Base-by-base conservation (phyloP, 192 early-diverging fungal species). In the Umbelopsis sp. region DNA sequence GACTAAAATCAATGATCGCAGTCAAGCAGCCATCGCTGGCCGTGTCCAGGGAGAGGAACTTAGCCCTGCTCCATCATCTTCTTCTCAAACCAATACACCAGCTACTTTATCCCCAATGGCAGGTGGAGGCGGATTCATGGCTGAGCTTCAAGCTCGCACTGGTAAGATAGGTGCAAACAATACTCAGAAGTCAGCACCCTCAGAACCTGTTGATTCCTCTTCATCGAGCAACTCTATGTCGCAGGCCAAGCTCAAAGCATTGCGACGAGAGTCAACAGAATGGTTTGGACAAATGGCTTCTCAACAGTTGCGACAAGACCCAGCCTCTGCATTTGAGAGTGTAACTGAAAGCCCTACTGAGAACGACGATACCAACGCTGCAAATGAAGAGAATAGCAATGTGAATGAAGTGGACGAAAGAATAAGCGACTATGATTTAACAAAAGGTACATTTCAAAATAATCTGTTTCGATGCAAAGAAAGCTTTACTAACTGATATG, bases 1-100 rank as follows among this genome's bases (percentile, higher is more conserved):
- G 76, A 65, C 90, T 0, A 74, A 81, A 24, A 92, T 91, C 1
- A 87, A 87, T 56, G 92, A 94, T 75, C 87, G 86, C 41, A 89
- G 88, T 20, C 51, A 43, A 7, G 76, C 85, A 4, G 66, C 70
- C 41, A 75, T 80, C 38, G 69, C 77, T 54, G 81, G 81, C 3
- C 74, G 71, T 16, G 81, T 88, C 29, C 45, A 83, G n/a, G 83
- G 79, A 8, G 83, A 80, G 1, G 70, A 66, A 21, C 5, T 62
- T 20, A 20, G 71, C 31, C 68, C 71, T 20, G 25, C 65, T 47
- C 66, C 38, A 41, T 6, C 38, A 5, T 41, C 38, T 41, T 41
- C 79, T n/a, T 3, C 65, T 2, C 53, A 62, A 45, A 32, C 32
- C 22, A 20, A 65, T 20, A 25, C 47, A 20, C 10, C 66, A 31